Base-by-base conservation (phyloP, 78 protist species). In the Dictyostelium intermedium region DNA sequence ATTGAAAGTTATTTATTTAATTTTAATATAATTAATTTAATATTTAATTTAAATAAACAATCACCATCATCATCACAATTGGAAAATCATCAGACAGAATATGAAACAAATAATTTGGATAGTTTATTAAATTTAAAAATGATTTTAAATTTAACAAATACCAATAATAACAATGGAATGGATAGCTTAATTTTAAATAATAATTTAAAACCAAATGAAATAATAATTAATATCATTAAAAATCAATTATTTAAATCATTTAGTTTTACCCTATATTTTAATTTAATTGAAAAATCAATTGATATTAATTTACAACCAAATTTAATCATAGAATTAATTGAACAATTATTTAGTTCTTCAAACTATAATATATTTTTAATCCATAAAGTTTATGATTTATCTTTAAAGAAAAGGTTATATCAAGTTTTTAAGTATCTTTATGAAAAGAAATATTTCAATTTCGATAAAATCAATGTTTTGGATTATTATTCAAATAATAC, bases 1-100 rank as follows among this genome's bases (percentile, higher is more conserved):
- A 72, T 72, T 34, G 79, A 72, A 72, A 72, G 79, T 72, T 72
- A 72, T 72, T 72, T 72, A 72, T 72, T 72, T 72, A 72, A 72
- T 34, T 72, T 10, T 32, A 27, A 72, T 72, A 30, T 72, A 13
- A 30, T 72, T 11, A 34, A 72, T 34, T 34, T 32, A 72, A 72
- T 72, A 34, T 72, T 72, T 34, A 72, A 34, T 72, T 16, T 16
- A 30, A 72, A 72, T 34, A 66, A 66, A 25, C n/a, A 66, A 16
- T 23, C n/a, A n/a, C n/a, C n/a, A 27, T 66, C 43, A 39, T 4
- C 43, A 39, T 5, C 4, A 5, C 43, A 39, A 39, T 39, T 39
- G 4, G n/a, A 27, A 0, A 66, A 66, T 27, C n/a, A 11, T 66
- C 11, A 27, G n/a, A n/a, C n/a, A n/a, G n/a, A n/a, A n/a, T n/a